Base-by-base conservation (phyloP, 2,329 filamentous ascomycete species). In the Penicillium sp. region DNA sequence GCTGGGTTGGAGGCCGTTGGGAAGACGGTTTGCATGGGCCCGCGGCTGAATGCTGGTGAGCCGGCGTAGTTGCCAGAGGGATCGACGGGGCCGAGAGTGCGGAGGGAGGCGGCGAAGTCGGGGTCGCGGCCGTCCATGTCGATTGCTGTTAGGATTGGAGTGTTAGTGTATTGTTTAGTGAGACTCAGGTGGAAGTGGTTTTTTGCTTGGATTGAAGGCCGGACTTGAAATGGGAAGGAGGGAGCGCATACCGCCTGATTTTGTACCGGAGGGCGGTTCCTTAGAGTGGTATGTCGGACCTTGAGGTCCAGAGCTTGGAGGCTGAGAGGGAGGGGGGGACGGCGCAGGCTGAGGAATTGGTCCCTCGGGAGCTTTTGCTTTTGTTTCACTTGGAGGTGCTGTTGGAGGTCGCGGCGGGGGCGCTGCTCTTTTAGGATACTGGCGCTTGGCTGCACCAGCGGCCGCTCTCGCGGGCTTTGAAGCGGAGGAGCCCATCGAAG, bases 21-120 rank as follows among this genome's bases (percentile, higher is more conserved):
- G 59, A 75, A 73, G 49, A 74, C 64, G 49, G 71, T 67, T 53
- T 69, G 66, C 46, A 63, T 57, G 51, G 59, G 58, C 60, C 57
- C 63, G 53, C 61, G 62, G 25, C 64, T 61, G 59, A 80, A 81
- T 22, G 76, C 76, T 40, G 81, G 84, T 36, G 79, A 77, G 30
- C 76, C 72, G 10, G 81, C 35, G 16, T 38, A 84, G 55, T 78
- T 74, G 24, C 81, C 82, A 2, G 81, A 81, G 53, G 81, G 81
- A 48, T 77, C 78, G 7, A 85, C 82, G 48, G 81, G 78, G 50
- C 82, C 83, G 51, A 86, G 74, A 41, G 72, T 74, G 62, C 85
- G 88, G 56, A 97, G 89, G 58, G 91, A 95, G 67, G 84, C 86
- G 78, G 92, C 88, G 82, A 79, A 92, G 64, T 80, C 75, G 1